Evolutionary conservation across 148 eudicot genomes (phyloP).

Genomic region (Polygonum aviculare): DNA sequence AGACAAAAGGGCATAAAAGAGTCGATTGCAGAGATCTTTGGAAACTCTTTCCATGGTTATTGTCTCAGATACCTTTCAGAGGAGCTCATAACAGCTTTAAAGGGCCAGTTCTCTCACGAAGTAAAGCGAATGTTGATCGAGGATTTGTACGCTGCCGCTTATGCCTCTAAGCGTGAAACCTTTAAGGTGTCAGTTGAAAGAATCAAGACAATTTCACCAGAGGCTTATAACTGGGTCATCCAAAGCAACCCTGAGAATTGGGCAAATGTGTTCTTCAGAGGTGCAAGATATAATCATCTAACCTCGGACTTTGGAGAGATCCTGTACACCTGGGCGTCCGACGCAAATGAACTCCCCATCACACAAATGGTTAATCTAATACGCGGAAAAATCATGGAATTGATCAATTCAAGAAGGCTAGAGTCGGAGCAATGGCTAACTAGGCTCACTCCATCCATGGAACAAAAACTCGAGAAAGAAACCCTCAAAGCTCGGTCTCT

Average conservation of each 20-base stretch:
- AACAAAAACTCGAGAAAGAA: slow-evolving; percentile 67
- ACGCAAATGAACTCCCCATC: slow-evolving; percentile 87
- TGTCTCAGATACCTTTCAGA: slow-evolving; percentile 71
- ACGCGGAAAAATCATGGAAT: slow-evolving; percentile 63
- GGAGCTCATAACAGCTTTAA: slow-evolving; percentile 54
- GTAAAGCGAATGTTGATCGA: slow-evolving; percentile 77
- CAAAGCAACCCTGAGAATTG: slow-evolving; percentile 69
- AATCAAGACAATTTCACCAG: slow-evolving; percentile 65
- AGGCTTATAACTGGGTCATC: slow-evolving; percentile 82
- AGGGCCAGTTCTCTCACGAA: slow-evolving; percentile 80
- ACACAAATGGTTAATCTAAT: slow-evolving; percentile 88
- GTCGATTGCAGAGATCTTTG: slow-evolving; percentile 64
- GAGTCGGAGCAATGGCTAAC: slow-evolving; percentile 61
- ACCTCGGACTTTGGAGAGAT: slow-evolving; percentile 75
- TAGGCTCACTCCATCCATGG: slow-evolving; percentile 78
- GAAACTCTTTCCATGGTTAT: slow-evolving; percentile 54
- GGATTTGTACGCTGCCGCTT: slow-evolving; percentile 70
- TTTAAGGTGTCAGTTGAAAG: slow-evolving; percentile 53
- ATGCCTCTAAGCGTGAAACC: slow-evolving; percentile 51
- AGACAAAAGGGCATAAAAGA: slow-evolving; percentile 68
- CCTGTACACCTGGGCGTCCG: slow-evolving; percentile 86
- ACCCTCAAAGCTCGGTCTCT: slow-evolving; percentile 43
- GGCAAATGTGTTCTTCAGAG: slow-evolving; percentile 82
- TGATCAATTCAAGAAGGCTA: slow-evolving; percentile 40
- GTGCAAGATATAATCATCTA: slow-evolving; percentile 77